Base-by-base conservation (phyloP, 306 rosid species). In the Boehmeria nivea region DNA sequence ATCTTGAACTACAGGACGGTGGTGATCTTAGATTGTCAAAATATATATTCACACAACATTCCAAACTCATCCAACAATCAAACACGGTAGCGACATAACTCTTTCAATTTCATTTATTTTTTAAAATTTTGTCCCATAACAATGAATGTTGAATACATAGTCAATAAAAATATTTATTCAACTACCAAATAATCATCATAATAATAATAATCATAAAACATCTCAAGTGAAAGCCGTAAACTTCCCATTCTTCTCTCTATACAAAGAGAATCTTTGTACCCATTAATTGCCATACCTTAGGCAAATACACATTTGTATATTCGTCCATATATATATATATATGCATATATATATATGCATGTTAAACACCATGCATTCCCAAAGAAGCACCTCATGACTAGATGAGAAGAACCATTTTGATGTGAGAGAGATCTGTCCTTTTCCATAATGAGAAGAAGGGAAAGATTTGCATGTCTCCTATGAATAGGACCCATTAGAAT, bases 321-420 rank as follows among this genome's bases (percentile, higher is more conserved):
- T 51, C 21, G 31, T 28, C 19, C 12, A 47, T 11, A 10, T 20
- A 0, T 22, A 11, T 49, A 20, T 52, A 24, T n/a, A n/a, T n/a
- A n/a, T n/a, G n/a, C n/a, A 27, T 50, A 26, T 51, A 14, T 25
- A 3, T 48, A 8, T 33, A n/a, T 37, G 18, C 17, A 19, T 40
- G 18, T 67, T 18, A 10, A 33, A 33, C 20, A 9, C 36, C 47
- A 33, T 42, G 47, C 55, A 33, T 17, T 13, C 28, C 54, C 17
- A 31, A 53, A 22, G 48, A 49, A 47, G 52, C 65, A 57, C 73
- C 65, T 66, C 43, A 36, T 23, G 74, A 39, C 78, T 51, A 73
- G 54, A 67, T 73, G 61, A 57, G 34, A 45, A 16, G 68, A 46
- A 54, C 39, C 24, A 17, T 10, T 45, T 28, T 43, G 39, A 26